Evolutionary conservation across 305 asterid species (phyloP).

Genomic region (Withania somnifera): DNA sequence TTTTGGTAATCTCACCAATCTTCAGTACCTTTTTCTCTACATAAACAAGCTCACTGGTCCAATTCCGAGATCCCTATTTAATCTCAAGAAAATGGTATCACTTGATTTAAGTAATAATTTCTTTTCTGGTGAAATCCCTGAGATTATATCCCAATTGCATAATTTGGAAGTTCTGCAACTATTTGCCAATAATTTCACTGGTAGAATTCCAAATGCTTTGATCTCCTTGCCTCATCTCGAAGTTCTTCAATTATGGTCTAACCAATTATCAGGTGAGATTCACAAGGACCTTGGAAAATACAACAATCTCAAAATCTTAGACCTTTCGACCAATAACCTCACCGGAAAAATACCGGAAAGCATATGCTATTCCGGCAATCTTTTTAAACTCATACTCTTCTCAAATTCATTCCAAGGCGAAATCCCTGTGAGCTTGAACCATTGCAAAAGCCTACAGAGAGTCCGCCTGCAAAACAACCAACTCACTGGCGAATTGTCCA

Average conservation of each 20-base stretch:
- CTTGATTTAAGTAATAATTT: conserved; percentile 75
- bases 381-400: conserved; percentile 69
- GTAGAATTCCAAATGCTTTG: conserved; percentile 52
- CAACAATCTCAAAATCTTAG: conserved; percentile 66
- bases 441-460: conserved; percentile 58
- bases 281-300: conserved; percentile 47
- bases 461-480: conserved; percentile 55
- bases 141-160: conserved; percentile 18
- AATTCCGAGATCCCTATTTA: conserved; percentile 44
- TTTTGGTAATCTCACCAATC: conserved; percentile 66
- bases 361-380: conserved; percentile 36
- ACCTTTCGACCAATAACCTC: conserved; percentile 71
- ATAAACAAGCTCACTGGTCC: conserved; percentile 57
- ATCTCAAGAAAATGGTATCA: conserved; percentile 38
- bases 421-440: conserved; percentile 41
- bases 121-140: conserved; percentile 59
- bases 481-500: conserved; percentile 41
- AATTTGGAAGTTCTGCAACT: conserved; percentile 62
- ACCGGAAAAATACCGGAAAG: conserved; percentile 52
- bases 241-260: conserved; percentile 80
- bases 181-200: conserved; percentile 59
- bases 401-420: conserved; percentile 51
- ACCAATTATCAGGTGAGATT: conserved; percentile 45
- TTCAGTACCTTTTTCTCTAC: conserved; percentile 52
- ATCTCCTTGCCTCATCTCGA: conserved; percentile 52